Evolutionary conservation across 1,139 yeast genomes (phyloP), one percentile per base, ranked within the genome.

Genomic region (Eremothecium gossypii): DNA sequence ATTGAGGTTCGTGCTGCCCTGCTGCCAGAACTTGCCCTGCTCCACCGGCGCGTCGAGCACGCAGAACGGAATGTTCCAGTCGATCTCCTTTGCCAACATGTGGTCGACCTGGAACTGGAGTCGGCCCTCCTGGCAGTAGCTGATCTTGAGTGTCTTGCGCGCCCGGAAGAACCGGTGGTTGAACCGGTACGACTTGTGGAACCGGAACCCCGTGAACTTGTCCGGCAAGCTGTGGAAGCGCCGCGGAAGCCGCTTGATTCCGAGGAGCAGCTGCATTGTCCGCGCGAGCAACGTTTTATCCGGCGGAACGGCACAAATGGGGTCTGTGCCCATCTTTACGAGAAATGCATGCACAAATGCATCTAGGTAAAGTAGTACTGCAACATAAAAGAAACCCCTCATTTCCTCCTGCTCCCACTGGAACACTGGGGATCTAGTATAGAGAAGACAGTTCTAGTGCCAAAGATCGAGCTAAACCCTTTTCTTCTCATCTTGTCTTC

Each of bases 51-150:
- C 70, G 70, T 38, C 62, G 56, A 36, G 69, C 49, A 77, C 51
- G 49, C 84, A 77, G 44, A 79, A 61, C 3, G 80, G 74, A 3
- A 47, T 57, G 1, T 65, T 66, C 84, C 86, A 80, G 39, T 67
- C 65, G 23, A 77, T 63, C 42, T 73, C 74, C 1, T 45, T 66
- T 61, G 11, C 69, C 55, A 26, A 56, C 53, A 2, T 69, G 60
- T 40, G 65, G 51, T 4, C 67, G 41, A 73, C 66, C 38, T 69
- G 74, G 55, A 69, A 72, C 41, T 71, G 73, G 3, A 70, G 65
- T n/a, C 58, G 58, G 0, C 89, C 89, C 11, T 65, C 63, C 27
- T 68, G 60, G 55, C 89, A 82, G 50, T 74, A 79, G 0, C 74
- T 66, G 11, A 81, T 53, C 1, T 73, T 61, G 8, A 79, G 57